These are phyloP conservation scores for Termitomyces sp. DNA, from an alignment of 768 basidiomycete species.

Conservation along the genomic window DNA sequence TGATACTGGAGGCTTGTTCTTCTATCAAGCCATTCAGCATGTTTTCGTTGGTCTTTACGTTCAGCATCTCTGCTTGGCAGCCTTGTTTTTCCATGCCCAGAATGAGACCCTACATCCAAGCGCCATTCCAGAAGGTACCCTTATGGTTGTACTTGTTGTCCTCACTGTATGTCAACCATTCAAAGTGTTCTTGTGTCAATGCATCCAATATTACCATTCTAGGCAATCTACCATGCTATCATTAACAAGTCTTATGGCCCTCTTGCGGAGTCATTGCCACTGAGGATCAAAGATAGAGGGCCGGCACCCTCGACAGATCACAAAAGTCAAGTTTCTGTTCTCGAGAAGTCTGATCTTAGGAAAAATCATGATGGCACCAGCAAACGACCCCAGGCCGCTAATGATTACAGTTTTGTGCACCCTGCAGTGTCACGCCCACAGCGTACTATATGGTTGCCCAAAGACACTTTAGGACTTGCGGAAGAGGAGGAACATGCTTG, in stretches of 20 bases:
- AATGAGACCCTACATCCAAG: constrained; percentile 45
- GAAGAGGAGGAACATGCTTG: constrained; percentile 60
- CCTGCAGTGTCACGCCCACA: constrained; percentile 75
- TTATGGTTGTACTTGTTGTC: constrained; percentile 82
- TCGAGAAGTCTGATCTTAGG: neutral
- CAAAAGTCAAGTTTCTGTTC: neutral
- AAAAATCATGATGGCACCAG: constrained; percentile 3
- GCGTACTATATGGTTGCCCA: constrained; percentile 80
- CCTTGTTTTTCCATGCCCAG: constrained; percentile 68
- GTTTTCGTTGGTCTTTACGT: constrained; percentile 93
- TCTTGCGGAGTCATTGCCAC: constrained; percentile 67
- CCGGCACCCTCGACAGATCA: neutral
- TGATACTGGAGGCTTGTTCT: constrained; percentile 93
- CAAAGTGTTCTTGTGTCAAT: neutral
- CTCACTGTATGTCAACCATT: constrained; percentile 57
- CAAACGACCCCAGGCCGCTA: constrained; percentile 14
- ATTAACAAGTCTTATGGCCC: constrained; percentile 79
- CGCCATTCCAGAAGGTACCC: constrained; percentile 66
- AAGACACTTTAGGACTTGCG: constrained; percentile 58
- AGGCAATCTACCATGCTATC: constrained; percentile 70
- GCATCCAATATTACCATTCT: neutral
- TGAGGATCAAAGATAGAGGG: constrained; percentile 64
- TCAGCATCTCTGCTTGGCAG: constrained; percentile 43
- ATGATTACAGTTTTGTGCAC: constrained; percentile 76
- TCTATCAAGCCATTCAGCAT: constrained; percentile 91